These are phyloP conservation scores for Xanthoparmelia taractica DNA, from an alignment of 495 filamentous ascomycete species.

Conservation along the genomic window DNA sequence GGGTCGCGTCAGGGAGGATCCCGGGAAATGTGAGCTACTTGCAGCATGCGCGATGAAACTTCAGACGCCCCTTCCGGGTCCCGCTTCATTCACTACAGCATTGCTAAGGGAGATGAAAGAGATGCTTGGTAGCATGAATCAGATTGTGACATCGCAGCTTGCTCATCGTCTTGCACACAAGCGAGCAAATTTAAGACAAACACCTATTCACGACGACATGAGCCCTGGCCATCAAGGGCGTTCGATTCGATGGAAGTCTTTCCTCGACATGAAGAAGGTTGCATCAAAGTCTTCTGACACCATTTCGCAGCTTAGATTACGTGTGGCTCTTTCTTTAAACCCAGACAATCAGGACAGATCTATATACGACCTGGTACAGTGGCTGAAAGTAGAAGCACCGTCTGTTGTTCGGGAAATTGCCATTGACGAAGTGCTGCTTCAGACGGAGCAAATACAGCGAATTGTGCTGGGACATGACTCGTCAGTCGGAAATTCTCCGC, in stretches of 20 bases:
- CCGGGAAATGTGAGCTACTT: not conserved
- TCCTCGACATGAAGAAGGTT: not conserved
- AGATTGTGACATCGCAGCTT: not conserved
- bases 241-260: not conserved
- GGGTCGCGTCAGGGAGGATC: not conserved
- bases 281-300: not conserved
- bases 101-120: slow-evolving; percentile 2
- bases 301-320: not conserved
- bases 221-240: slow-evolving; percentile 5
- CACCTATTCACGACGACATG: not conserved
- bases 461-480: not conserved
- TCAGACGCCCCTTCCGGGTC: slow-evolving; percentile 2
- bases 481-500: not conserved
- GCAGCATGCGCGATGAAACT: slow-evolving; percentile 3
- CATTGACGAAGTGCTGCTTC: not conserved
- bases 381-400: not conserved
- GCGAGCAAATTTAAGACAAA: not conserved
- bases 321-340: not conserved
- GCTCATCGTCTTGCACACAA: not conserved
- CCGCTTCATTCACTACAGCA: not conserved
- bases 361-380: not conserved
- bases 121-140: slow-evolving; percentile 1
- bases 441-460: not conserved
- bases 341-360: not conserved
- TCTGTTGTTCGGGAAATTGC: not conserved